A percentile compares a stretch with the other conserved stretches of the same genome.
Evolutionary conservation across 441 rosid genomes (phyloP).

Genomic region (Pelargonium australe): DNA sequence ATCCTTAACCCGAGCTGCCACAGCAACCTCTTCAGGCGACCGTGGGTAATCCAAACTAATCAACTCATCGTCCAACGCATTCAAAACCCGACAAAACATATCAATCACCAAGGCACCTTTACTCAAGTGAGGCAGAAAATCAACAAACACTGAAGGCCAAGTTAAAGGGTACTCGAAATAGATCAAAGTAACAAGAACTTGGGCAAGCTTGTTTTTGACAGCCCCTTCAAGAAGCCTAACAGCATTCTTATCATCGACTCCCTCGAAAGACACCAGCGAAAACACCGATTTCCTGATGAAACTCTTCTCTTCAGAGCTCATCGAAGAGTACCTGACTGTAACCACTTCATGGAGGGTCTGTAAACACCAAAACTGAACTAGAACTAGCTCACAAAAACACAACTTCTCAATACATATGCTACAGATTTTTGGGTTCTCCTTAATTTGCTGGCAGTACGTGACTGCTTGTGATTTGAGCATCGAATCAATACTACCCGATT

Average conservation of each 20-base stretch:
- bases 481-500: conserved; percentile 49
- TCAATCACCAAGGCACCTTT: conserved; percentile 69
- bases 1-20: conserved; percentile 70
- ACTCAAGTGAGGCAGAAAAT: conserved; percentile 52
- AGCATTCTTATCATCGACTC: conserved; percentile 36
- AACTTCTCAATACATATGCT: conserved; percentile 70
- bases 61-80: conserved; percentile 80
- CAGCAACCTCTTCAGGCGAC: conserved; percentile 47
- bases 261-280: conserved; percentile 60
- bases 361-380: conserved; percentile 93
- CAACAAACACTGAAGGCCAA: conserved; percentile 77
- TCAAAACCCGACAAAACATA: conserved; percentile 86
- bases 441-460: conserved; percentile 49
- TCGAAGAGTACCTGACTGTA: conserved; percentile 31
- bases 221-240: conserved; percentile 56
- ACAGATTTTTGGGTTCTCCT: conserved; percentile 46
- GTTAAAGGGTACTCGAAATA: conserved; percentile 72
- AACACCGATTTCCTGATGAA: conserved; percentile 56
- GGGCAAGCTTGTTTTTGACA: conserved; percentile 87
- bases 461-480: conserved; percentile 55
- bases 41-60: conserved; percentile 76
- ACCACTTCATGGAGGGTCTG: conserved; percentile 76
- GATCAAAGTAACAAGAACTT: conserved; percentile 76
- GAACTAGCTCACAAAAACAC: conserved; percentile 47
- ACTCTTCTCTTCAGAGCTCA: conserved; percentile 57